Evolutionary conservation across 768 basidiomycete genomes (phyloP).

Genomic region (Kwoniella dendrophila): DNA sequence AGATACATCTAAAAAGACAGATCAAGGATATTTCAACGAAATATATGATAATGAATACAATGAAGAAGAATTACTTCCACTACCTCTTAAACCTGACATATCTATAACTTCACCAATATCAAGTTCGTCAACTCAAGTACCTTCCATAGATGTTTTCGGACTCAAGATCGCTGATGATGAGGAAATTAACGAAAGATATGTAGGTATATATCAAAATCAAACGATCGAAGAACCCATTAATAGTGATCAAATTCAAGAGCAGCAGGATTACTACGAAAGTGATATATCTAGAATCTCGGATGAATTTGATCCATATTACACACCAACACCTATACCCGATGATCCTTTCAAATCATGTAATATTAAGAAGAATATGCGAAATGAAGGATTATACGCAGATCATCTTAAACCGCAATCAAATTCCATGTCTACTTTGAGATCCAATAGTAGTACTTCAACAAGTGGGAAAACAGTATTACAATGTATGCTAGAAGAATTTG

Average conservation of each 20-base stretch:
- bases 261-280: not conserved
- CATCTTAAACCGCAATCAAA: no score
- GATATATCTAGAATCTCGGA: slow-evolving; percentile 10
- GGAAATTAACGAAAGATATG: not conserved
- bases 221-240: no score
- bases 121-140: not conserved
- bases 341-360: not conserved
- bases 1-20: not conserved
- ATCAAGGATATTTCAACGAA: not conserved
- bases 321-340: not conserved
- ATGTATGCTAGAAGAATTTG: slow-evolving; percentile 38
- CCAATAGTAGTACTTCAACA: not conserved
- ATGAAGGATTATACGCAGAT: not conserved
- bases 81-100: slow-evolving; percentile 12
- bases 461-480: slow-evolving; percentile 31
- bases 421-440: not conserved
- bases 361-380: not conserved
- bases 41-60: not conserved
- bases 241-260: not conserved
- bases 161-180: not conserved
- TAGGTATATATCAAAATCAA: not conserved
- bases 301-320: slow-evolving; percentile 12
- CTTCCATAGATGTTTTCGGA: not conserved
- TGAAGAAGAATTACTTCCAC: not conserved
- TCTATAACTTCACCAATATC: not conserved